These are phyloP conservation scores for Yamadazyma paraphyllophila DNA, from an alignment of 805 yeast species.

Conservation along the genomic window DNA sequence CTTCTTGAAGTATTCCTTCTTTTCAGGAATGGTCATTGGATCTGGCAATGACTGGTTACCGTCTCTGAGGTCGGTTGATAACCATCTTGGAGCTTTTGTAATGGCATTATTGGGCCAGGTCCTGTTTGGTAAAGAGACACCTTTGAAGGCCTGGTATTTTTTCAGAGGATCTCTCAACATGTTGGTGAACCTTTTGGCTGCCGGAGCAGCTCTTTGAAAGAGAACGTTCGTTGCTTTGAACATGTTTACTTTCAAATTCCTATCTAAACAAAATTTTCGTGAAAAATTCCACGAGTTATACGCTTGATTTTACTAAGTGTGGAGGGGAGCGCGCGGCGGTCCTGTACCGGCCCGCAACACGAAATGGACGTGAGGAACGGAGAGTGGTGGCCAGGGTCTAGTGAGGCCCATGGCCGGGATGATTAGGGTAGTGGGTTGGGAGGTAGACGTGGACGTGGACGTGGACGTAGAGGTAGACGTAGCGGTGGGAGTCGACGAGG, in stretches of 20 bases:
- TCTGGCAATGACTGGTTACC: slow-evolving; percentile 82
- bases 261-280: background rate
- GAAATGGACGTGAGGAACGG: slow-evolving; percentile 3
- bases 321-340: slow-evolving; percentile 1
- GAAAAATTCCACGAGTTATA: slow-evolving; percentile 4
- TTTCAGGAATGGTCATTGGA: slow-evolving; percentile 75
- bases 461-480: no score
- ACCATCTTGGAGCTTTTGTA: slow-evolving; percentile 76
- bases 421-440: no score
- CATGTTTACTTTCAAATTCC: slow-evolving; percentile 7
- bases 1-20: slow-evolving; percentile 72
- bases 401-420: no score
- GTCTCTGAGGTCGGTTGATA: slow-evolving; percentile 75
- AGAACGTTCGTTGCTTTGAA: slow-evolving; percentile 13
- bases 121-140: slow-evolving; percentile 57
- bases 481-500: no score
- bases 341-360: slow-evolving; percentile 2
- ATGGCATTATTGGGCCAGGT: slow-evolving; percentile 70
- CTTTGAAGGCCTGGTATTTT: slow-evolving; percentile 58
- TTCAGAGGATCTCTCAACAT: slow-evolving; percentile 71
- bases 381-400: background rate
- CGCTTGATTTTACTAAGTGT: slow-evolving; percentile 3
- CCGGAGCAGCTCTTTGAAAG: slow-evolving; percentile 13
- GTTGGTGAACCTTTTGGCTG: slow-evolving; percentile 11
- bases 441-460: no score